phyloP scores from a whole-genome alignment of 2,329 filamentous ascomycete species.

The Sporothrix globosa region DNA sequence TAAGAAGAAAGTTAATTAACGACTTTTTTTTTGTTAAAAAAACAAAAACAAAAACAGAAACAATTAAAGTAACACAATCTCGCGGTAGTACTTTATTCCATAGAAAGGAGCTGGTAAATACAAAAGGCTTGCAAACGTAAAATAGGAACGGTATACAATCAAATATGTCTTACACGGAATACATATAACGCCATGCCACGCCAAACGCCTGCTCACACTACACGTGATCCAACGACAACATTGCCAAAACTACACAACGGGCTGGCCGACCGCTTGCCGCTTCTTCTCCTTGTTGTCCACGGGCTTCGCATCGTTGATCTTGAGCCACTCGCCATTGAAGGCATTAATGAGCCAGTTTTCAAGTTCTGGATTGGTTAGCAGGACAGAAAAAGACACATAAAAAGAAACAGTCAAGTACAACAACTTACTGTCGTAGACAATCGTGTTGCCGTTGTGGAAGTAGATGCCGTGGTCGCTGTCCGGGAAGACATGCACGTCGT shows the following conservation, averaged over 20 bases:
- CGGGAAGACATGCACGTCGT: conserved; percentile 94
- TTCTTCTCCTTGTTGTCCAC: conserved; percentile 38
- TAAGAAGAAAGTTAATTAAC: background rate
- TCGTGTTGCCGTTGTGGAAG: conserved; percentile 88
- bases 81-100: no score
- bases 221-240: no score
- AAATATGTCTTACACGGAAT: background rate
- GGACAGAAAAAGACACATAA: conserved; percentile 41
- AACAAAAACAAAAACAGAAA: background rate
- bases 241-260: background rate
- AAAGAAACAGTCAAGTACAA: background rate
- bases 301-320: conserved; percentile 56
- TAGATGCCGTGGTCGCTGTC: conserved; percentile 94
- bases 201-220: conserved; percentile 2
- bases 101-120: no score
- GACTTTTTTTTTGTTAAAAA: background rate
- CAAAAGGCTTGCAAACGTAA: background rate
- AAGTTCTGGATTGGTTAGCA: conserved; percentile 59
- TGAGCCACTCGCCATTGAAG: conserved; percentile 94
- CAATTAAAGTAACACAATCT: background rate
- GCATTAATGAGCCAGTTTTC: conserved; percentile 93
- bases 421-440: conserved; percentile 89
- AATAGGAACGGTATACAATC: background rate
- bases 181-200: conserved; percentile 12
- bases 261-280: background rate